Evolutionary conservation across 768 basidiomycete genomes (phyloP).

Genomic region (Dacryopinax spathularia): DNA sequence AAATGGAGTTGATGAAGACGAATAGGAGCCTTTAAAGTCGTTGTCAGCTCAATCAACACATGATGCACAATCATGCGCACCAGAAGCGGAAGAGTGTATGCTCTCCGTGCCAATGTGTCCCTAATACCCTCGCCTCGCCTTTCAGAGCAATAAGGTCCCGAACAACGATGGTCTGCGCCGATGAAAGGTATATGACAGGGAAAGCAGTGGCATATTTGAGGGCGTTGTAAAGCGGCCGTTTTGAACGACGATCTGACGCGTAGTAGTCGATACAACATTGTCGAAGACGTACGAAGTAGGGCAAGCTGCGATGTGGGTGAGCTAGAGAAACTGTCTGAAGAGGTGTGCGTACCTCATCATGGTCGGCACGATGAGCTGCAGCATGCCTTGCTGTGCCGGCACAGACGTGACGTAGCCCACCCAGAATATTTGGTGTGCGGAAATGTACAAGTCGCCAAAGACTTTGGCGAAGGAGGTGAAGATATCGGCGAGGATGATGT

Average conservation of each 20-base stretch:
- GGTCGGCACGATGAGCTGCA: conserved; percentile 62
- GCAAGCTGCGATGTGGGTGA: conserved; percentile 39
- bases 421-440: conserved; percentile 70
- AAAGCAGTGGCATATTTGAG: conserved; percentile 94
- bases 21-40: conserved; percentile 51
- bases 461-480: conserved; percentile 96
- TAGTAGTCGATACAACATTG: conserved; percentile 82
- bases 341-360: conserved; percentile 61
- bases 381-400: conserved; percentile 47
- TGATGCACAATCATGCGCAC: conserved; percentile 30
- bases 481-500: conserved; percentile 88
- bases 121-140: conserved; percentile 30
- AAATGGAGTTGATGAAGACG: conserved; percentile 76
- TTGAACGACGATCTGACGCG: conserved; percentile 43
- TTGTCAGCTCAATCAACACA: not conserved
- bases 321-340: conserved; percentile 7
- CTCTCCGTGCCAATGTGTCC: conserved; percentile 53
- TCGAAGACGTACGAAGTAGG: conserved; percentile 82
- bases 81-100: conserved; percentile 72
- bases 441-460: conserved; percentile 85
- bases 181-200: conserved; percentile 88
- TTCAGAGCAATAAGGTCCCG: conserved; percentile 41
- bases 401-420: conserved; percentile 58
- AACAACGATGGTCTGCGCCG: conserved; percentile 64
- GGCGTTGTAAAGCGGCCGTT: conserved; percentile 74